Percentiles rank a stretch among this genome's conserved stretches.
Conservation (phyloP, 768 basidiomycete species). For the Xerocomus potaroensis region DNA sequence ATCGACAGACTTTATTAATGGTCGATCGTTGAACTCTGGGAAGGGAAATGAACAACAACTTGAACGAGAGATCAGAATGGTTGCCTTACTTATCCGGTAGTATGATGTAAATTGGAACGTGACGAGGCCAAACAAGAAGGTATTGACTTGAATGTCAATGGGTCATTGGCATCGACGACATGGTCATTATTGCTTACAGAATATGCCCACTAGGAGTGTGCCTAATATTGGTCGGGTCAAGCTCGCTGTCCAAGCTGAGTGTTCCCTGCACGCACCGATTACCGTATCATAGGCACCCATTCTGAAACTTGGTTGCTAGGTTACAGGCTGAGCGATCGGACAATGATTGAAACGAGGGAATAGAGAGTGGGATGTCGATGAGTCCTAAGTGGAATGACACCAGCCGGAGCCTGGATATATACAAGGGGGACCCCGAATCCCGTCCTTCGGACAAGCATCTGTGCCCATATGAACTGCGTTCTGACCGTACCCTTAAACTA, state of each 20-base stretch:
- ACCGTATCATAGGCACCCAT: neutral
- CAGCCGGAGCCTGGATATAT: no score
- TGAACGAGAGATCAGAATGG: neutral
- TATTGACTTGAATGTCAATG: conserved; percentile 7
- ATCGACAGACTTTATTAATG: neutral
- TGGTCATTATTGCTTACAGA: conserved; percentile 4
- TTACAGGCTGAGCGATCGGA: no score
- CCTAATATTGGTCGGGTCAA: conserved; percentile 3
- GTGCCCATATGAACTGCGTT: no score
- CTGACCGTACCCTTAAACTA: no score
- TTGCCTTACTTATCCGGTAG: conserved; percentile 18
- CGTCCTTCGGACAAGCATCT: no score
- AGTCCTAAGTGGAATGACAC: no score
- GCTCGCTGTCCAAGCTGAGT: neutral
- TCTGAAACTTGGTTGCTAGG: no score
- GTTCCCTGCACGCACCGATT: neutral
- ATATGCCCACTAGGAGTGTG: conserved; percentile 14
- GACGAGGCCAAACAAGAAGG: conserved; percentile 37
- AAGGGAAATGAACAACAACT: neutral
- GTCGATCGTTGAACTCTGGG: conserved; percentile 10
- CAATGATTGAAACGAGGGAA: no score
- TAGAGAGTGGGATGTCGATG: no score
- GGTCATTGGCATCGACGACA: neutral
- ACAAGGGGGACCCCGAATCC: no score
- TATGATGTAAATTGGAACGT: conserved; percentile 37